Conservation (phyloP, 2,329 filamentous ascomycete species). For the Sporothrix brunneoviolacea region DNA sequence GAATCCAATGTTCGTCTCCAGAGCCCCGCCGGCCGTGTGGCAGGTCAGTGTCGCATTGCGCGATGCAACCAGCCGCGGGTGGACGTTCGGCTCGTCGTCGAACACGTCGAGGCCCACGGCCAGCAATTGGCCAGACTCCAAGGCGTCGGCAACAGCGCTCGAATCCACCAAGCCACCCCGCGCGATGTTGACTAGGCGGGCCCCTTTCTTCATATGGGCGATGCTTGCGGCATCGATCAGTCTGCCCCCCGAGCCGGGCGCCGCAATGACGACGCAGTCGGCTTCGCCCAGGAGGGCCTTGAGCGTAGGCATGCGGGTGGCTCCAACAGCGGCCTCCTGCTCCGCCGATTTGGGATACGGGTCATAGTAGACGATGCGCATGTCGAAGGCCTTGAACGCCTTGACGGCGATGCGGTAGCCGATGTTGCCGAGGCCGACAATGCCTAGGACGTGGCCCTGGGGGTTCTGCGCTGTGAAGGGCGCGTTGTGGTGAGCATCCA, state of each 20-base stretch:
- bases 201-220: constrained; percentile 41
- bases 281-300: constrained; percentile 38
- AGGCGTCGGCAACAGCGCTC: constrained; percentile 44
- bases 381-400: constrained; percentile 44
- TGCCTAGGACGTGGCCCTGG: constrained; percentile 43
- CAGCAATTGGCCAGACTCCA: constrained; percentile 35
- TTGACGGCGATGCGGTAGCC: constrained; percentile 49
- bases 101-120: constrained; percentile 47
- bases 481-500: constrained; percentile 17
- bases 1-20: constrained; percentile 48
- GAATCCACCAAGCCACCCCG: constrained; percentile 33
- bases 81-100: constrained; percentile 38
- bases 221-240: constrained; percentile 36
- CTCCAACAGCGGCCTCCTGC: constrained; percentile 36
- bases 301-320: constrained; percentile 35
- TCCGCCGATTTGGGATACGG: constrained; percentile 32
- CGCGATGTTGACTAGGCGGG: constrained; percentile 53
- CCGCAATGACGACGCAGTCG: constrained; percentile 47
- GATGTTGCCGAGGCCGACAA: constrained; percentile 54
- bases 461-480: constrained; percentile 49
- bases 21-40: constrained; percentile 49
- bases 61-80: constrained; percentile 27
- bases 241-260: constrained; percentile 39
- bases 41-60: constrained; percentile 38
- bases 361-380: constrained; percentile 52